These are phyloP conservation scores for Kodamaea anthophila DNA, from an alignment of 1,139 yeast genomes.

Conservation along the genomic window DNA sequence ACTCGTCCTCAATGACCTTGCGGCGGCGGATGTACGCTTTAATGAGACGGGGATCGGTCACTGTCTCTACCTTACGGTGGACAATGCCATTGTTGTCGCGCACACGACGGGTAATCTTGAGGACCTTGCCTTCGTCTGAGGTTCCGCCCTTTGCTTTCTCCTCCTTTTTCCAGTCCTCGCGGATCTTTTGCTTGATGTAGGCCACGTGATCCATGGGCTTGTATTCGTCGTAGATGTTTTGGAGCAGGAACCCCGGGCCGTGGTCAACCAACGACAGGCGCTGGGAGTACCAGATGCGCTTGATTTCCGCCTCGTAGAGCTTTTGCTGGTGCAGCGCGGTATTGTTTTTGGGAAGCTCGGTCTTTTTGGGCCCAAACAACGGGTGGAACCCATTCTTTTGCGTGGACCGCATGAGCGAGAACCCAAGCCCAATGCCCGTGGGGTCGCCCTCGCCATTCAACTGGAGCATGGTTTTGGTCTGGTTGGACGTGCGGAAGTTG, in stretches of 20 bases:
- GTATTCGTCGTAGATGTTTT: constrained; percentile 33
- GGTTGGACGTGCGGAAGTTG: constrained; percentile 89
- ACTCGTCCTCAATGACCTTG: constrained; percentile 69
- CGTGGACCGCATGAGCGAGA: constrained; percentile 29
- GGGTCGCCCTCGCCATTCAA: constrained; percentile 97
- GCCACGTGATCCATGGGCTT: constrained; percentile 34
- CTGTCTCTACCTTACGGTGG: constrained; percentile 73
- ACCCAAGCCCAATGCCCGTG: constrained; percentile 46
- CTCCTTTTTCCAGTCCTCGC: constrained; percentile 34
- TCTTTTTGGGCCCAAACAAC: constrained; percentile 38
- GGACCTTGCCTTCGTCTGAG: constrained; percentile 33
- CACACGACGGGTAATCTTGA: constrained; percentile 73
- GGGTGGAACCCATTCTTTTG: constrained; percentile 93
- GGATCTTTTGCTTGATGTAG: constrained; percentile 22
- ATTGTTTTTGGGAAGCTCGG: constrained; percentile 39
- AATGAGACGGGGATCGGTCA: constrained; percentile 81
- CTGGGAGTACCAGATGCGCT: constrained; percentile 88
- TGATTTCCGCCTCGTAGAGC: constrained; percentile 86
- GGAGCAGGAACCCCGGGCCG: constrained; percentile 19
- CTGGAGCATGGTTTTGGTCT: constrained; percentile 94
- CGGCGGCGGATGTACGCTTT: constrained; percentile 78
- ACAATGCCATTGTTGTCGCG: constrained; percentile 82
- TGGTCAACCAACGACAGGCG: constrained; percentile 52
- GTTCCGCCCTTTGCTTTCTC: constrained; percentile 20
- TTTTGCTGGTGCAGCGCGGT: constrained; percentile 79